Base-by-base conservation (phyloP, 176 grass and related monocot species). In the Lolium perenne region DNA sequence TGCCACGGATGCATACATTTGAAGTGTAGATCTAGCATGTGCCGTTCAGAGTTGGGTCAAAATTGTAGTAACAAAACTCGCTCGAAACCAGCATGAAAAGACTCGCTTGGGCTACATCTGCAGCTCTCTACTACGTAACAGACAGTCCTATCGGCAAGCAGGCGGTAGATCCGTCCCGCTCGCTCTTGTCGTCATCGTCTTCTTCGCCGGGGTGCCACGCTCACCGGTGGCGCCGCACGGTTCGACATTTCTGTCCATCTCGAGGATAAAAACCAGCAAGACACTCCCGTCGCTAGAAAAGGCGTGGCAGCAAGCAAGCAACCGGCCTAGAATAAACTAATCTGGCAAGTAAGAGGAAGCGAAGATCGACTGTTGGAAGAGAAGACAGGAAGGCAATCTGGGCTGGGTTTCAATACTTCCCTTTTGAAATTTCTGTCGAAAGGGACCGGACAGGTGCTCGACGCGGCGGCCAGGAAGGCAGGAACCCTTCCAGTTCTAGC, bases 391-490 rank as follows among this genome's bases (percentile, higher is more conserved):
- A 87, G 80, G 84, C 89, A 79, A 87, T 2, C 73, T 73, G 62
- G 85, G 56, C 54, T 22, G 79, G 43, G 76, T 6, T 46, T 48
- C 17, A 53, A 54, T 4, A 16, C 25, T 91, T 91, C 80, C 38
- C 22, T 17, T 47, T 73, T 74, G 2, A n/a, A 40, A 87, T 87
- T 87, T 80, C 55, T n/a, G 9, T 50, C 23, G 88, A 90, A 23
- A 82, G 84, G 54, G 83, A 90, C 83, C 55, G 78, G 62, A 38
- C n/a, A n/a, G 32, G 16, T 56, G 53, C 16, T 20, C 63, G 61
- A 29, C 71, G 89, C 84, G 80, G 84, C 89, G 80, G 71, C 80
- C 79, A 77, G 57, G 74, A 69, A 76, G 66, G 82, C 76, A 80
- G 73, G 81, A 66, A 56, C 32, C 4, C 51, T 2, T 45, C 48